Percentiles rank a stretch among this genome's conserved stretches.
Conservation (phyloP, 352 stramenopile species). For the Phytophthora brassicae region DNA sequence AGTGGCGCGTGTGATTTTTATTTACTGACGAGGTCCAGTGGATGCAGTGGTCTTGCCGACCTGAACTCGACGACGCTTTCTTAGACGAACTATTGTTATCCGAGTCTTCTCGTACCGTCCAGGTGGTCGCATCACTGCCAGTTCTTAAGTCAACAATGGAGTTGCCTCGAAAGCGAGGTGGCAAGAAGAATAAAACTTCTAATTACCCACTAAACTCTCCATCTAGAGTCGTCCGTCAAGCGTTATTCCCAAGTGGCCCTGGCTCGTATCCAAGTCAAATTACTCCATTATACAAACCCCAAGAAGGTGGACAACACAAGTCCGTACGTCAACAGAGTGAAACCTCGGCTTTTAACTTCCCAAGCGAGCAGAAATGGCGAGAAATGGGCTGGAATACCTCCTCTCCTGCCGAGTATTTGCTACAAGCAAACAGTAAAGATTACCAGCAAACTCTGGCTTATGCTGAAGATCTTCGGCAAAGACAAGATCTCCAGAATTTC, state of each 20-base stretch:
- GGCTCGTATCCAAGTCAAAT: conserved; percentile 46
- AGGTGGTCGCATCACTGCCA: neutral
- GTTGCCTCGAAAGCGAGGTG: conserved; percentile 22
- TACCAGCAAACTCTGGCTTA: conserved; percentile 66
- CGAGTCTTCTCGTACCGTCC: conserved; percentile 20
- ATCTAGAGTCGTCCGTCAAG: conserved; percentile 41
- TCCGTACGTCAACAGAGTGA: conserved; percentile 6
- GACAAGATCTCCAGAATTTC: conserved; percentile 13
- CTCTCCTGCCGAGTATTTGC: conserved; percentile 65
- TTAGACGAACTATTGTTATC: conserved; percentile 46
- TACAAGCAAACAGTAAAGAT: conserved; percentile 35
- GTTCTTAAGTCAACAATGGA: conserved; percentile 4
- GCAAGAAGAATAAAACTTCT: conserved; percentile 34
- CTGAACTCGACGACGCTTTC: conserved; percentile 29
- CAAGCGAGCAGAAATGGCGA: conserved; percentile 45
- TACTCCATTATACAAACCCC: conserved; percentile 29
- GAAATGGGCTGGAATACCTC: conserved; percentile 77
- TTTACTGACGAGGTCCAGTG: conserved; percentile 6
- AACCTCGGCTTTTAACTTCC: conserved; percentile 3
- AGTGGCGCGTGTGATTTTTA: neutral
- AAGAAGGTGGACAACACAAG: conserved; percentile 16
- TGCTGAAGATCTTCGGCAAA: conserved; percentile 42
- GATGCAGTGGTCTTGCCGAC: conserved; percentile 19
- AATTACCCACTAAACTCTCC: conserved; percentile 38
- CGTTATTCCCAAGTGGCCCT: conserved; percentile 43